A percentile compares a stretch with the other conserved stretches of the same genome.
These are phyloP conservation scores for Candida tallmaniae DNA, from an alignment of 805 yeast genomes.

Conservation along the genomic window DNA sequence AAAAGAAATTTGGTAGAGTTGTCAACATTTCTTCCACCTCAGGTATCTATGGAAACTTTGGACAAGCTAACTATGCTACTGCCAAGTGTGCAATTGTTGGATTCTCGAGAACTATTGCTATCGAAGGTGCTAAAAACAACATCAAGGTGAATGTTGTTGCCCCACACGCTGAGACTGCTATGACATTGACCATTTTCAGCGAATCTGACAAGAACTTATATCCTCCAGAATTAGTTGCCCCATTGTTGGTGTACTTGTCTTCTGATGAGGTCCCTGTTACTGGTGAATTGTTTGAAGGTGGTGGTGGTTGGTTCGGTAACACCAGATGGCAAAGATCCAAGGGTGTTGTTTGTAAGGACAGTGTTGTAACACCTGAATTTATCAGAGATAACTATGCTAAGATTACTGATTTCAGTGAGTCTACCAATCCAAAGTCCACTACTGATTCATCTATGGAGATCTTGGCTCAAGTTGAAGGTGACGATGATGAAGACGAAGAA, in stretches of 20 bases:
- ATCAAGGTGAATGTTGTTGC: constrained; percentile 82
- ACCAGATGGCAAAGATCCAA: constrained; percentile 94
- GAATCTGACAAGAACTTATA: constrained; percentile 77
- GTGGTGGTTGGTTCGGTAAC: constrained; percentile 95
- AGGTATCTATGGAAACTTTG: constrained; percentile 96
- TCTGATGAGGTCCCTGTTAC: constrained; percentile 66
- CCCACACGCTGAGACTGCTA: constrained; percentile 97
- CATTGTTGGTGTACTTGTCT: constrained; percentile 75
- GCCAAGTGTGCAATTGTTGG: constrained; percentile 90
- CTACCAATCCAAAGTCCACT: constrained; percentile 55
- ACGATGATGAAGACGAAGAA: constrained; percentile 44
- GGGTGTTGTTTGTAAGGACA: constrained; percentile 66
- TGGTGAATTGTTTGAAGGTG: constrained; percentile 86
- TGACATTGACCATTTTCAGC: constrained; percentile 86
- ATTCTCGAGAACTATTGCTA: constrained; percentile 77
- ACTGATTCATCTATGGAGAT: constrained; percentile 80
- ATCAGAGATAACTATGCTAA: constrained; percentile 63
- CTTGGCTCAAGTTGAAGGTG: constrained; percentile 55
- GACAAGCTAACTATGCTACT: constrained; percentile 93
- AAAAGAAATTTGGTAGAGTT: constrained; percentile 76
- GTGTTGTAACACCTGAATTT: constrained; percentile 58
- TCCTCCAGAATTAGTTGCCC: constrained; percentile 88
- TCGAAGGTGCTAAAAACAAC: constrained; percentile 80
- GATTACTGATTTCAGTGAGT: constrained; percentile 60
- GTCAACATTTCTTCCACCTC: constrained; percentile 92